These are phyloP conservation scores for Xylariaceae sp. DNA, from an alignment of 2,329 filamentous ascomycete species.

Conservation along the genomic window DNA sequence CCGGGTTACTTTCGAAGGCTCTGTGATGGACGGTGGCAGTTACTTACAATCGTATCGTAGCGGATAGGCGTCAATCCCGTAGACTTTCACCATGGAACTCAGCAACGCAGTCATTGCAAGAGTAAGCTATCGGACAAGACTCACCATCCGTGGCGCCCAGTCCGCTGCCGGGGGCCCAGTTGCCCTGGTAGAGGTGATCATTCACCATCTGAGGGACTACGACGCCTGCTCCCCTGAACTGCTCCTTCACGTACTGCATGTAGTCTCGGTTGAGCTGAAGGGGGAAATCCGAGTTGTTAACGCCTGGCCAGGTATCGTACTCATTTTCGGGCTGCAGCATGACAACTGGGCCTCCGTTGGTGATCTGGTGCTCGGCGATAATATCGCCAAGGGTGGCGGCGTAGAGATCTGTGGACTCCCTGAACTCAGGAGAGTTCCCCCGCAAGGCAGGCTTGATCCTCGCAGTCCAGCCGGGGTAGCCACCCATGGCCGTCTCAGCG, in stretches of 20 bases:
- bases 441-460: slow-evolving; percentile 57
- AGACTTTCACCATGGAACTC: slow-evolving; percentile 1
- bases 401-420: slow-evolving; percentile 54
- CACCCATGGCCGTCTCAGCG: slow-evolving; percentile 63
- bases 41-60: slow-evolving; percentile 47
- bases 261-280: slow-evolving; percentile 47
- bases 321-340: slow-evolving; percentile 78
- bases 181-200: slow-evolving; percentile 51
- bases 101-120: neutral
- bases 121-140: too few relatives aligned
- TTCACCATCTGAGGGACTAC: slow-evolving; percentile 70
- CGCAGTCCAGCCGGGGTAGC: slow-evolving; percentile 74
- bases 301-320: slow-evolving; percentile 49
- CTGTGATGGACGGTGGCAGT: too few relatives aligned
- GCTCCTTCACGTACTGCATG: slow-evolving; percentile 30
- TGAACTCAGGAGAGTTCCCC: slow-evolving; percentile 53
- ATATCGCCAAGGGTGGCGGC: slow-evolving; percentile 53
- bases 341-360: slow-evolving; percentile 73
- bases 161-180: slow-evolving; percentile 58
- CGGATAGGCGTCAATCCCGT: slow-evolving; percentile 57
- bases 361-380: slow-evolving; percentile 71
- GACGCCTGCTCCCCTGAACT: slow-evolving; percentile 60
- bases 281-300: slow-evolving; percentile 44
- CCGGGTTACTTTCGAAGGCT: too few relatives aligned
- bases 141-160: slow-evolving; percentile 30